A percentile compares a stretch with the other conserved stretches of the same genome.
Conservation (phyloP, 305 asterid genomes). For the Fraxinus platypoda region DNA sequence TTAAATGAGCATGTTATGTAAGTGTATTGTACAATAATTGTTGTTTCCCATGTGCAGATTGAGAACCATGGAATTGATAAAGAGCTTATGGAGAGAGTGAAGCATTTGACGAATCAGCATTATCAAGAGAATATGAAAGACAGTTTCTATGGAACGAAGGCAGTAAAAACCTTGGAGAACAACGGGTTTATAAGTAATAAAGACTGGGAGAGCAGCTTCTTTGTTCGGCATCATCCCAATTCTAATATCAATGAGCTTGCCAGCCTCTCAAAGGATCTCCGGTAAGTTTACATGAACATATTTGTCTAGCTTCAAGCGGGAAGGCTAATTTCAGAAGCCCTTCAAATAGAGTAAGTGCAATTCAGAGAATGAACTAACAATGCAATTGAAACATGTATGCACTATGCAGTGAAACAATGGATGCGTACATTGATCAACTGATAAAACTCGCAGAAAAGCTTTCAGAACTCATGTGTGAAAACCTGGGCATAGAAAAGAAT, state of each 20-base stretch:
- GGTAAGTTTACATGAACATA: slow-evolving; percentile 36
- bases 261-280: slow-evolving; percentile 48
- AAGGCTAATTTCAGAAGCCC: background rate
- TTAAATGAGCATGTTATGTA: background rate
- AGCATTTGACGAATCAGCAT: slow-evolving; percentile 52
- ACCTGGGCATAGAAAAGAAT: slow-evolving; percentile 57
- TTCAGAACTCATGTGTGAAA: slow-evolving; percentile 70
- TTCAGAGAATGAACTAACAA: background rate
- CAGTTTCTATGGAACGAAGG: slow-evolving; percentile 46
- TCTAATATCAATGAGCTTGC: slow-evolving; percentile 47
- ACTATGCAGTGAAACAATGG: slow-evolving; percentile 53
- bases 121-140: slow-evolving; percentile 58
- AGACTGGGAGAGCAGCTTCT: slow-evolving; percentile 83
- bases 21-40: background rate
- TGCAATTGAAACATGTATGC: background rate
- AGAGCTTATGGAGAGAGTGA: slow-evolving; percentile 58
- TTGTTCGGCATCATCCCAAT: slow-evolving; percentile 67
- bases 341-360: background rate
- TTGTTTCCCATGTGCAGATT: slow-evolving; percentile 43
- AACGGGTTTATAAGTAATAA: slow-evolving; percentile 29
- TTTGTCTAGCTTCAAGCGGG: background rate
- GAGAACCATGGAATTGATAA: slow-evolving; percentile 69
- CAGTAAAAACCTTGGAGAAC: slow-evolving; percentile 44
- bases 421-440: slow-evolving; percentile 59
- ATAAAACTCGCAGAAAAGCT: slow-evolving; percentile 62